Base-by-base conservation (phyloP, 495 filamentous ascomycete species). In the Hypoxylon perforatum region DNA sequence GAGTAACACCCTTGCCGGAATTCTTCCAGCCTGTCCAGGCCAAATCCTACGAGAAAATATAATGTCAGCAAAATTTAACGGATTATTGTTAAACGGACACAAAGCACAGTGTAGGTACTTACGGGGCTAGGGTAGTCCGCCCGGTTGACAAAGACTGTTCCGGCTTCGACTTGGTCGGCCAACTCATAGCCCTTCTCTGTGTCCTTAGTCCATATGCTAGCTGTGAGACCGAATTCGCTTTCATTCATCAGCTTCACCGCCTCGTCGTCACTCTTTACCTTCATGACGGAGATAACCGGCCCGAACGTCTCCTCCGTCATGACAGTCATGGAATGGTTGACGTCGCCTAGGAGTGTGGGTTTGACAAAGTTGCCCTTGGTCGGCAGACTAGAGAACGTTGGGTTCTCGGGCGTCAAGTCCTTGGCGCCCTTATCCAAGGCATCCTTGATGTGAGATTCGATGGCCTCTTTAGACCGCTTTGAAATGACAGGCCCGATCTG, bases 1-100 rank as follows among this genome's bases (percentile, higher is more conserved):
- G 76, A 0, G 94, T 97, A 52, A 90, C 88, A 23, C 95, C 95
- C 73, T 92, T 90, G 42, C 95, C 95, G 21, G 92, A 97, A 68
- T 94, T 90, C 81, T 99, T 99, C 94, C 94, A 97, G 4, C 95
- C 95, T 1, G 92, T 93, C 95, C 95, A 99, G 11, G 95, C 95
- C 48, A 99, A 90, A 77, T 99, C 95, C 90, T 96, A 73, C 45
- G 50, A n/a, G 30, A 36, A 50, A 51, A 61, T 39, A 61, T 21
- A 38, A 49, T 45, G 72, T 76, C 57, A 71, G 62, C 23, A 52
- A 65, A 28, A 10, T 12, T 11, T 17, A 15, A 64, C 50, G 30
- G 33, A 15, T 36, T 38, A 22, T 76, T 70, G 74, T 69, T 47
- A 64, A 25, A 36, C 53, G 19, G 58, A n/a, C 39, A 55, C 19